Evolutionary conservation across 1,284 basidiomycete species (phyloP), one percentile per base, ranked within the genome.

Genomic region (Trichosporon faecale): DNA sequence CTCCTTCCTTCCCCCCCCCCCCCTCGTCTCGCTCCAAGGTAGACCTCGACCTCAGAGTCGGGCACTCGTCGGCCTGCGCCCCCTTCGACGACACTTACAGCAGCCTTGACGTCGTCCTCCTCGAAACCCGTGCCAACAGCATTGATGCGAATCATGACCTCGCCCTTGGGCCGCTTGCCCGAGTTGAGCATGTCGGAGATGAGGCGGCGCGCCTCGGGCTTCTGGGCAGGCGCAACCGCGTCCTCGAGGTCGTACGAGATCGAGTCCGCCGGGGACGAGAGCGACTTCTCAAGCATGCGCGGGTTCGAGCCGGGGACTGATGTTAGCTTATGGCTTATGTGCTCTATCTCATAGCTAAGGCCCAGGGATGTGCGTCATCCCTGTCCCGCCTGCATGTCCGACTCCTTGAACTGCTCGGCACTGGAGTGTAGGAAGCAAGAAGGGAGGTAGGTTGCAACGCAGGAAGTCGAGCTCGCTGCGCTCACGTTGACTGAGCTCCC

Each of bases 231-330:
- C 5, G 91, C 86, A 0, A 94, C 88, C 70, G 91, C 91, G 79
- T 94, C 92, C 78, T 94, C 92, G 21, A 94, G 85, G 83, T 94
- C 92, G 78, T 93, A 94, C n/a, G 92, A 89, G 35, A 94, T 85
- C 37, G 90, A 86, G 76, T 94, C 92, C 0, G 92, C 90, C 0
- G 82, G 79, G 11, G 86, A 86, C 9, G 77, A 81, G 46, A 91
- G 85, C 0, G 91, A 92, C 78, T 94, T 94, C 76, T 90, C 85
- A 21, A 94, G 88, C 91, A 93, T 93, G 65, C 88, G 87, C 61
- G 91, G 88, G 25, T 90, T 91, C 0, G 92, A 91, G 9, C 89
- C 86, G 14, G 92, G 92, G 0, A 94, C 89, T 89, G 77, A 3
- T 7, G 66, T 66, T 12, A 65, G 70, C 14, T 66, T 64, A n/a